phyloP scores from a whole-genome alignment of 345 rosid genomes.

The Ceriops tagal region DNA sequence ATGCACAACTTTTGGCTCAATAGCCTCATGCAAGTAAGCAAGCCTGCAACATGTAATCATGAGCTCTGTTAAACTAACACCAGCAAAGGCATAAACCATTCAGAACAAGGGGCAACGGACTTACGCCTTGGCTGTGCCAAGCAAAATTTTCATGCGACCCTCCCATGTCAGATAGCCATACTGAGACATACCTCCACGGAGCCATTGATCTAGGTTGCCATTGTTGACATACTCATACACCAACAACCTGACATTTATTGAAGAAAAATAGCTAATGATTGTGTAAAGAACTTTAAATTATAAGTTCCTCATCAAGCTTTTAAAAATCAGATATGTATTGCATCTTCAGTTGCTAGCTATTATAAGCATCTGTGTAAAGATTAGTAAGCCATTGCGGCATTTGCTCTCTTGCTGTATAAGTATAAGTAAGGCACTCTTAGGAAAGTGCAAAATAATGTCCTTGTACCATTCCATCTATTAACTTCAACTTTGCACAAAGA shows the following conservation, averaged over 20 bases:
- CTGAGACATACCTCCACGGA: constrained; percentile 75
- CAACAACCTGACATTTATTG: constrained; percentile 46
- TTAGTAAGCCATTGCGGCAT: no score
- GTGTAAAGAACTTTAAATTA: background rate
- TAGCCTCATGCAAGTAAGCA: constrained; percentile 94
- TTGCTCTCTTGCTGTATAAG: no score
- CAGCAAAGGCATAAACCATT: constrained; percentile 1
- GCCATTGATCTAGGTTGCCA: constrained; percentile 97
- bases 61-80: constrained; percentile 10
- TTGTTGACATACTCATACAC: constrained; percentile 89
- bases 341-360: no score
- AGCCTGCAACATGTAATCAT: constrained; percentile 41
- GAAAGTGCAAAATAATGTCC: background rate
- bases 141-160: constrained; percentile 75
- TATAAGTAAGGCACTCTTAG: background rate
- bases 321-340: background rate
- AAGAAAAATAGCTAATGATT: constrained; percentile 4
- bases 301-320: background rate
- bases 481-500: background rate
- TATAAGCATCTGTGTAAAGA: no score
- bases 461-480: background rate
- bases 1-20: constrained; percentile 97
- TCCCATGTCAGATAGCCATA: constrained; percentile 89
- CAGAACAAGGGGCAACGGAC: constrained; percentile 15
- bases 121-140: constrained; percentile 96